Percentiles rank a stretch among this genome's conserved stretches.
Conservation (phyloP, 1,284 basidiomycete genomes). For the Vanrija sp. region DNA sequence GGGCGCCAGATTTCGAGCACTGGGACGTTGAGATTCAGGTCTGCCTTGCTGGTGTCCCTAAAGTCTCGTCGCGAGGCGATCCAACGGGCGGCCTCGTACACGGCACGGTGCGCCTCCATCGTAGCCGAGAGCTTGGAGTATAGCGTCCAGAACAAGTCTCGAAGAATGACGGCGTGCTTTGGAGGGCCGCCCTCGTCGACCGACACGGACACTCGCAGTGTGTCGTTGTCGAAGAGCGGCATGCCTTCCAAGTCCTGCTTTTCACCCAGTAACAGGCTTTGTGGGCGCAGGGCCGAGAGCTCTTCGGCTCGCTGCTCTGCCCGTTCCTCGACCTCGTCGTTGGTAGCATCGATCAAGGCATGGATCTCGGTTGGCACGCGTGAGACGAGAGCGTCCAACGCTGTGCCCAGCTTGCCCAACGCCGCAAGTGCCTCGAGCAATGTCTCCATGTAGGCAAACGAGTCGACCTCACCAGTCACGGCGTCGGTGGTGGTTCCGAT, state of each 20-base stretch:
- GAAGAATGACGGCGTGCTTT: constrained; percentile 75
- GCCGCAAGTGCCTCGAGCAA: constrained; percentile 87
- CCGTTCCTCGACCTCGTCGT: constrained; percentile 17
- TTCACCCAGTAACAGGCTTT: constrained; percentile 14
- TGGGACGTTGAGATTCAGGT: constrained; percentile 61
- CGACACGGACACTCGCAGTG: constrained; percentile 63
- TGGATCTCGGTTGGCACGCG: constrained; percentile 78
- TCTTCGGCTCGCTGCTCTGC: constrained; percentile 54
- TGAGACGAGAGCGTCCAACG: constrained; percentile 79
- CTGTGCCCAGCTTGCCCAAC: constrained; percentile 80
- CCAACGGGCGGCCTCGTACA: constrained; percentile 84
- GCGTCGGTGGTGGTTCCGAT: not conserved
- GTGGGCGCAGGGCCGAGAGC: constrained; percentile 23
- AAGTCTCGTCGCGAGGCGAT: constrained; percentile 84
- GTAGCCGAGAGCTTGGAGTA: constrained; percentile 96
- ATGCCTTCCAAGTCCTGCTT: constrained; percentile 15
- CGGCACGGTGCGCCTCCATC: constrained; percentile 84
- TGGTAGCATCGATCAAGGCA: constrained; percentile 14
- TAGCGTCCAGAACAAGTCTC: constrained; percentile 94
- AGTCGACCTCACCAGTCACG: constrained; percentile 81
- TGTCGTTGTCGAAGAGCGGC: constrained; percentile 23
- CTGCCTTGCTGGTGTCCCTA: constrained; percentile 72
- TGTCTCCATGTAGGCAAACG: constrained; percentile 90
- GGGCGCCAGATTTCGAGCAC: constrained; percentile 87
- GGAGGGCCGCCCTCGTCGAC: constrained; percentile 71